Conservation (phyloP, 371 early-diverging fungal genomes). For the Sporodiniella umbellata region DNA sequence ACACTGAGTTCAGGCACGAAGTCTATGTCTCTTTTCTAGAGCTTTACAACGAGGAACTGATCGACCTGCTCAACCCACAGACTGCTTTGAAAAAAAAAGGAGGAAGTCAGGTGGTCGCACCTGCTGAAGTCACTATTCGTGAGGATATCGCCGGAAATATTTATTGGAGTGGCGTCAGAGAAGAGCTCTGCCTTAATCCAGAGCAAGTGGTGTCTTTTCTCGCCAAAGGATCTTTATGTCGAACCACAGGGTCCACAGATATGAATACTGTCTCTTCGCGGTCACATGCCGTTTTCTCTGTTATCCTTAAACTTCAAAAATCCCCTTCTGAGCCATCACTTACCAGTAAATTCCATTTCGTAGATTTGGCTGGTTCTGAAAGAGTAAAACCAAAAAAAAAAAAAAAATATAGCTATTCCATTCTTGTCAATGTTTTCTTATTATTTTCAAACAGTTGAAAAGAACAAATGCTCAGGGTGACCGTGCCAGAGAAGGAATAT, state of each 20-base stretch:
- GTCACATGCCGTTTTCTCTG: conserved; percentile 97
- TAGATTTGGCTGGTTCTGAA: conserved; percentile 92
- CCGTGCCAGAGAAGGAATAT: conserved; percentile 95
- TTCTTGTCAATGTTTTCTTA: conserved; percentile 6
- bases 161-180: conserved; percentile 86
- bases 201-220: conserved; percentile 76
- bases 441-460: conserved; percentile 60
- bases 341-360: conserved; percentile 87
- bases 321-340: conserved; percentile 21
- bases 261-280: conserved; percentile 97
- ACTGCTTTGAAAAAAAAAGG: conserved; percentile 25
- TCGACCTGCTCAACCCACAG: conserved; percentile 72
- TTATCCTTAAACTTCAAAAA: conserved; percentile 67
- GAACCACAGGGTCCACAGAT: conserved; percentile 94
- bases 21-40: conserved; percentile 87
- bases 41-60: conserved; percentile 96
- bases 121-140: conserved; percentile 62
- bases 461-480: conserved; percentile 93
- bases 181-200: conserved; percentile 71
- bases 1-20: conserved; percentile 48
- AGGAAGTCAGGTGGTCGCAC: conserved; percentile 7
- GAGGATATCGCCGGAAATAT: conserved; percentile 93
- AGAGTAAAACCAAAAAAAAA: too few species aligned
- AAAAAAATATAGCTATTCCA: too few species aligned
- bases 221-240: conserved; percentile 75